Evolutionary conservation across 805 yeast genomes (phyloP), one percentile per base, ranked within the genome.

Genomic region (Ogataea kodamae): DNA sequence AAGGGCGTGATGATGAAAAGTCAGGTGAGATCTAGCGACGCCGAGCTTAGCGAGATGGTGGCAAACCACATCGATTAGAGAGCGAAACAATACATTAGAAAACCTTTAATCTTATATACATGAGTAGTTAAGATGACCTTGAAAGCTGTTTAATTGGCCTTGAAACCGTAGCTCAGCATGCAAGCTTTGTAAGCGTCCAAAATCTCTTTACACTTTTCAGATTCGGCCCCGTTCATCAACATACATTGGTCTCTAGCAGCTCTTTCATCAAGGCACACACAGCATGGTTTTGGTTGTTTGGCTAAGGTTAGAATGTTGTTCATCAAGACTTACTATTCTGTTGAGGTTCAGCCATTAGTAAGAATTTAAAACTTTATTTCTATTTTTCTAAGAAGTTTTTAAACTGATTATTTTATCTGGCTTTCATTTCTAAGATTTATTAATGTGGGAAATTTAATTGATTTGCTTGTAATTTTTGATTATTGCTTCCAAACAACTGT

Each of bases 141-240:
- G 18, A 18, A 5, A n/a, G 9, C 3, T 16, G n/a, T n/a, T 24
- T 37, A 37, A 16, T 59, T 67, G 29, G 68, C 58, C 27, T 70
- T 74, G 61, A 90, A 90, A 0, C 98, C 98, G 57, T 64, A 90
- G 12, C 95, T 87, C 54, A 79, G 80, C 98, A 90, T 90, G 64
- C 98, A 90, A 18, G 55, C 54, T 61, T 88, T 89, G 69, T 92
- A 92, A 39, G 76, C 67, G 14, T 62, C 63, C 43, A 90, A 81
- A 33, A 86, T 58, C 35, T 72, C 74, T 39, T 78, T 74, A 62
- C 98, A 90, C 50, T 86, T 81, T 19, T 80, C 86, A 28, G 84
- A 70, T 12, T 88, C 97, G 47, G 81, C 81, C 29, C 96, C 96
- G 50, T 84, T 78, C 47, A 75, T 63, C 43, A 90, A 70, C 37